phyloP scores from a whole-genome alignment of 805 yeast genomes.

The Alloascoidea africana region DNA sequence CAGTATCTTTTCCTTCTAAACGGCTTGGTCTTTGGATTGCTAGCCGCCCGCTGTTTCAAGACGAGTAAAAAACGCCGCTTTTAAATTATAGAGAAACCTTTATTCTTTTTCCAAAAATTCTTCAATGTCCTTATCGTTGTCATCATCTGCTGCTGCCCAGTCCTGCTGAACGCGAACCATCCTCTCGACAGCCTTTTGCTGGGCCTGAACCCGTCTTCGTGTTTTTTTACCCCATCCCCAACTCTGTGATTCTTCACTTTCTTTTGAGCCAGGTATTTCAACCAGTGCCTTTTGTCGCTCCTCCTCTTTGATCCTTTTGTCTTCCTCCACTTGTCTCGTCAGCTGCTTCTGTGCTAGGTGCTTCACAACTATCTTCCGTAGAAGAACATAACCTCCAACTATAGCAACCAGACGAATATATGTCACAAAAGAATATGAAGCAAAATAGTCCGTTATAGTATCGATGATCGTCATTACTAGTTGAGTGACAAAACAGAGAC shows the following conservation, averaged over 20 bases:
- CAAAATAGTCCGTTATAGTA: background rate
- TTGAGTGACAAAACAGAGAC: no score
- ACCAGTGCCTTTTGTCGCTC: constrained; percentile 1
- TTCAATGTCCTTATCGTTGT: background rate
- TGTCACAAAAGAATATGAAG: background rate
- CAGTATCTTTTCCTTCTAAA: no score
- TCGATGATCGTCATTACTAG: no score
- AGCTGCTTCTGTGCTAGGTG: background rate
- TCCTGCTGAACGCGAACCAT: background rate
- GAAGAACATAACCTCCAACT: background rate
- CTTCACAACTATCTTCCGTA: background rate
- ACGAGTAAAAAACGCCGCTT: no score
- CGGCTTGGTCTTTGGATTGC: no score
- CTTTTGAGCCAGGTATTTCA: background rate
- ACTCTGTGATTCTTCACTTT: background rate
- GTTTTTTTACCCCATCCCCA: constrained; percentile 1
- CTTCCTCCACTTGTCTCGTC: background rate
- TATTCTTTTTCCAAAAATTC: background rate
- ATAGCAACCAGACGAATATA: constrained; percentile 1
- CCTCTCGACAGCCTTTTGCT: background rate
- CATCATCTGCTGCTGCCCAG: background rate
- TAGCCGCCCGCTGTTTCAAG: no score
- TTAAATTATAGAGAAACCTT: no score
- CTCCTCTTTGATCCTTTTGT: background rate
- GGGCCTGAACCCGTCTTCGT: background rate